Base-by-base conservation (phyloP, 2,329 filamentous ascomycete species). In the Cladosporium phlei region DNA sequence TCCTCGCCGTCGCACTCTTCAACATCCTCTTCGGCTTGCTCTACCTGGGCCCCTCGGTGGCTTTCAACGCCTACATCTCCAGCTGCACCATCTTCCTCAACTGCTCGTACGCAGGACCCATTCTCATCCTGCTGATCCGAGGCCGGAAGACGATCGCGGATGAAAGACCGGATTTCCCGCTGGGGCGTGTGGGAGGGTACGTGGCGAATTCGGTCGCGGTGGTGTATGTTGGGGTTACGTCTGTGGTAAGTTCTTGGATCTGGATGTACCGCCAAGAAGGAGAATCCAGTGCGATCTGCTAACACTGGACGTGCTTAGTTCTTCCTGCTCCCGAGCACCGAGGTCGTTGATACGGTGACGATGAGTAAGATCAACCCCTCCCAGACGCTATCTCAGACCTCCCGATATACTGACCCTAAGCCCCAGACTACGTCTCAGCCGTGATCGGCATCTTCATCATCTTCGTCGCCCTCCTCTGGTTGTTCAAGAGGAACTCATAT, bases 1-100 rank as follows among this genome's bases (percentile, higher is more conserved):
- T 43, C 14, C 39, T 43, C 12, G 39, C 39, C 12, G 29, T 34
- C 9, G 39, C 39, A n/a, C 19, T 65, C 2, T 52, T 43, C 29
- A 34, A 43, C 10, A 14, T 43, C 7, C 39, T 34, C 21, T 43
- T 43, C 21, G 39, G 39, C 9, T n/a, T 43, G 8, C 39, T 43
- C 21, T 43, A 43, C 39, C 14, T 43, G 39, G 39, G 39, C 20
- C 39, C 39, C 3, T 7, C 39, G 5, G 39, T 43, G 9, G 39
- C 29, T 34, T 43, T 25, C 29, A 43, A 43, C 16, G 39, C 39
- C 2, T 43, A 43, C 16, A 43, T 43, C 21, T 43, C 39, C 4
- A 43, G 29, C 21, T 43, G 39, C 39, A 43, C 39, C 20, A 43
- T 43, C 3, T 43, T 43, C 29, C 39, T 43, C 19, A 43, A 43